Evolutionary conservation across 805 yeast genomes (phyloP), one percentile per base, ranked within the genome.

Genomic region (Komagataella pseudopastoris): DNA sequence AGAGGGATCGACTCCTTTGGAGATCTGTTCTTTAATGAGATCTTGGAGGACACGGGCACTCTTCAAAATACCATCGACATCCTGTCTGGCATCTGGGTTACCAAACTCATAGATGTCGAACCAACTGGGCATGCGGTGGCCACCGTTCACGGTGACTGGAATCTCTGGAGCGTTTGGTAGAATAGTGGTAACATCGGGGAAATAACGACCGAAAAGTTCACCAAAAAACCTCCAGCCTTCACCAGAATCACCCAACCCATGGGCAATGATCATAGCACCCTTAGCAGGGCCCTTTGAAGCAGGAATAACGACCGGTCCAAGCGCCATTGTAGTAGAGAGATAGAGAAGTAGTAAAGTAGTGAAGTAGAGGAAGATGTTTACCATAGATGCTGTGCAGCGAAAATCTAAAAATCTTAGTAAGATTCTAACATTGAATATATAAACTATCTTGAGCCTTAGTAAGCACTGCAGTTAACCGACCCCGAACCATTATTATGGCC

Each of bases 201-300:
- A 83, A 2, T 67, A 53, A 53, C 66, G 68, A 20, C 72, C 74
- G 23, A 86, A 74, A 51, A 79, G 68, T 45, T 81, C 83, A 3
- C 93, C 86, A 45, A 91, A 68, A 71, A 87, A 88, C 47, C 78
- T 71, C 96, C 96, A 91, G 1, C 97, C 97, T 16, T 74, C 72
- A 4, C 96, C 97, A 0, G 88, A 65, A 64, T 91, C 98, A 7
- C 99, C 99, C 16, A 91, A 71, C 0, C 99, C 98, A 63, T 93
- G 98, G 51, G 88, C 62, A 54, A 90, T 75, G 20, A 90, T 85
- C 39, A 89, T 69, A 1, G 89, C 80, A 1, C 87, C 83, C 1
- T 80, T 70, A 5, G 82, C 76, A 1, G 69, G 66, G 6, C 55
- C 55, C 17, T 64, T 66, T 4, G 77, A 71, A 6, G 75, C 65